phyloP scores from a whole-genome alignment of 768 basidiomycete species.

The Amanita rubescens region DNA sequence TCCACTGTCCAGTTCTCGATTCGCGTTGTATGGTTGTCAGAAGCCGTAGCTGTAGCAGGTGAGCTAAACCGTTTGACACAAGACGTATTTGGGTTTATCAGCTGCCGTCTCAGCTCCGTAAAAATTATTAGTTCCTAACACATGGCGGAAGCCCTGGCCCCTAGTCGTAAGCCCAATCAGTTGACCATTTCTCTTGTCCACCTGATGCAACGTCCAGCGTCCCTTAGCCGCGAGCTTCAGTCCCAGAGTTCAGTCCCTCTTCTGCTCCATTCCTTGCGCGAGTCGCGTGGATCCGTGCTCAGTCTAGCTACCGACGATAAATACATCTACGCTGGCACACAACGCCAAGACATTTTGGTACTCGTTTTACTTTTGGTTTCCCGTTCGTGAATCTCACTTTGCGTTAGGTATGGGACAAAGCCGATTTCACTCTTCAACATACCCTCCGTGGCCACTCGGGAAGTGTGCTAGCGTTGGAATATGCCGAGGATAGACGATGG shows the following conservation, averaged over 20 bases:
- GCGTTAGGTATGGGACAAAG: constrained; percentile 78
- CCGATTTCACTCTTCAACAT: constrained; percentile 57
- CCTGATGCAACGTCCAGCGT: constrained; percentile 31
- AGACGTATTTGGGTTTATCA: background rate
- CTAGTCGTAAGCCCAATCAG: constrained; percentile 1
- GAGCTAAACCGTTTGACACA: too few relatives aligned
- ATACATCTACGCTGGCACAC: constrained; percentile 80
- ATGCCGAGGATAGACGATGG: constrained; percentile 73
- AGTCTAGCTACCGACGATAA: constrained; percentile 65
- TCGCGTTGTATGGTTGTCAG: too few relatives aligned
- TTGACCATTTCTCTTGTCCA: background rate
- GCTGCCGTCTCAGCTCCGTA: background rate
- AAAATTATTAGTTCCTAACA: background rate
- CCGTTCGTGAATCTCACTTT: background rate
- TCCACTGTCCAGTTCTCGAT: too few relatives aligned
- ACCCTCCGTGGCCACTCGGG: constrained; percentile 77
- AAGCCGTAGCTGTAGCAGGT: too few relatives aligned
- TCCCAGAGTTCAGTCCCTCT: constrained; percentile 34
- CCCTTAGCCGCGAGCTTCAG: constrained; percentile 50
- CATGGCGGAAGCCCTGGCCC: constrained; percentile 2
- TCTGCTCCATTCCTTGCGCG: constrained; percentile 64
- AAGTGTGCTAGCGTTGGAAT: constrained; percentile 74
- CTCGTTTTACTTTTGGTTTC: constrained; percentile 13
- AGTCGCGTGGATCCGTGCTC: constrained; percentile 62
- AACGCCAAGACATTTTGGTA: constrained; percentile 71